phyloP scores from a whole-genome alignment of 225 moss, liverwort and hornwort species.

The Pseudisothecium myosuroides region DNA sequence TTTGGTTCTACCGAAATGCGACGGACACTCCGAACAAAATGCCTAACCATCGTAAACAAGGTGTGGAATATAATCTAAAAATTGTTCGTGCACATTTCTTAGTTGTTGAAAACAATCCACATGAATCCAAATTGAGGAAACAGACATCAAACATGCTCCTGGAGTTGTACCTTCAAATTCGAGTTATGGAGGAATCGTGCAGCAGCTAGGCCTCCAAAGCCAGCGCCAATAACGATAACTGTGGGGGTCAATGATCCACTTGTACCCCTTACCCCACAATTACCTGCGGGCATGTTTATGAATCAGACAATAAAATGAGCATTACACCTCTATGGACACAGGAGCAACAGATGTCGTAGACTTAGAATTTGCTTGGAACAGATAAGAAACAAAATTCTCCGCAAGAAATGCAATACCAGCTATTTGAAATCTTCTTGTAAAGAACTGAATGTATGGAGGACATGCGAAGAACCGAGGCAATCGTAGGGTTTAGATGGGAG shows the following conservation, averaged over 20 bases:
- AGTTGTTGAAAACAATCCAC: neutral
- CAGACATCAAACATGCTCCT: neutral
- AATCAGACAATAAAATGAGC: neutral
- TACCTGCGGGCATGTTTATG: conserved; percentile 27
- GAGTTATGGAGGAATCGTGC: conserved; percentile 77
- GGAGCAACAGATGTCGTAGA: neutral
- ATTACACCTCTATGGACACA: neutral
- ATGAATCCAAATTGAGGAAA: neutral
- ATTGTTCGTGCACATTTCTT: neutral
- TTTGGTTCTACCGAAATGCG: neutral
- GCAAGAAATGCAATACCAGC: neutral
- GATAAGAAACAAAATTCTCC: neutral
- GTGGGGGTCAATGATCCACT: conserved; percentile 37
- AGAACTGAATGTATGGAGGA: neutral
- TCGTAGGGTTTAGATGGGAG: neutral
- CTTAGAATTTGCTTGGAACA: neutral
- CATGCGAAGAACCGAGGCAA: neutral
- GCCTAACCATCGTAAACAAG: neutral
- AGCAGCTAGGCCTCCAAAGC: conserved; percentile 92
- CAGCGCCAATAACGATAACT: conserved; percentile 89
- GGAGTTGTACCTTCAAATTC: conserved; percentile 31
- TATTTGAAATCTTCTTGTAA: neutral
- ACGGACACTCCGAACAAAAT: neutral
- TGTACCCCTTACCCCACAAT: conserved; percentile 57
- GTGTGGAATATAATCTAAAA: neutral